Evolutionary conservation across 2,329 filamentous ascomycete species (phyloP), one percentile per base, ranked within the genome.

Genomic region (Alternaria incomplexa): DNA sequence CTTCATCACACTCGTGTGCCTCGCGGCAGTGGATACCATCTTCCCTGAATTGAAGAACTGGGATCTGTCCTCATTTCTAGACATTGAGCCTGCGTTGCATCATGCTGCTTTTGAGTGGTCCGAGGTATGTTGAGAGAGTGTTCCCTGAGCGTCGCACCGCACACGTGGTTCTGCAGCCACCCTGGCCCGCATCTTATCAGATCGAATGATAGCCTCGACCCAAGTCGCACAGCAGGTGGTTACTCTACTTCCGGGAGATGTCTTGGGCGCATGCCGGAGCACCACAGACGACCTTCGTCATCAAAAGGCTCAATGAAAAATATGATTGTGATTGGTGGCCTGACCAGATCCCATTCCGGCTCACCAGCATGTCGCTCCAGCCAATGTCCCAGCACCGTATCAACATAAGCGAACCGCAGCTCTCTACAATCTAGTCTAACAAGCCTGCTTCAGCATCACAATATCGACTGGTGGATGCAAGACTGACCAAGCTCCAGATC

Each of bases 401-500:
- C 43, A 20, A 56, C 40, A 44, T 17, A 17, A 30, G 40, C 48
- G 40, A 56, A 9, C 25, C 9, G 13, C 25, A 46, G 40, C 43
- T 46, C 28, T 46, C 36, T 26, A 40, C 8, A 32, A 7, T n/a
- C 5, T 23, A 40, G 20, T 40, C 36, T 9, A 23, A 36, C 11
- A 26, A 28, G 17, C 3, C 13, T 25, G 30, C 28, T 23, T 30
- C 23, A 30, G 32, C 30, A 44, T 15, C 23, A 4, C 48, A 15
- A 22, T 30, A 20, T 11, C 10, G 8, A 36, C 28, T 32, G 26
- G 20, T 28, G 30, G 40, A 32, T 20, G 28, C 20, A 17, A n/a
- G 25, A 55, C 69, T 75, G 59, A 75, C 64, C 26, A 54, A 47
- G 17, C 22, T 45, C 23, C 60, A 78, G 75, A 73, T 77, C 43